These are phyloP conservation scores for Acanthochlamys bracteata DNA, from an alignment of 106 monocot genomes.

Conservation along the genomic window DNA sequence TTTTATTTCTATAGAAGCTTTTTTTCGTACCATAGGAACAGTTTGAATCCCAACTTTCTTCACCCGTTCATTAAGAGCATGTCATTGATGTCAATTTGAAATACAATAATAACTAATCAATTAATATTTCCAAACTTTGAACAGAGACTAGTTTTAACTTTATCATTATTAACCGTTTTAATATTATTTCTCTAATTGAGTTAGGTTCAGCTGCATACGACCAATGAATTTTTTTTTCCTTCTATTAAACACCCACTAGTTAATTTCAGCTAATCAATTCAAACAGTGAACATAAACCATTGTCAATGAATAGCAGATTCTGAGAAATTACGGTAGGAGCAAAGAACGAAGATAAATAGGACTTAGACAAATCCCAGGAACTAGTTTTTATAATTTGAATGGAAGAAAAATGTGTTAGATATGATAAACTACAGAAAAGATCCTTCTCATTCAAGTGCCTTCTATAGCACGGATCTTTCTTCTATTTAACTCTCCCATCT, in stretches of 20 bases:
- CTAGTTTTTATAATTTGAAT: neutral
- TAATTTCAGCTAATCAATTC: neutral
- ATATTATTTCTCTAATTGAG: neutral
- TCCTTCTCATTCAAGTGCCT: neutral
- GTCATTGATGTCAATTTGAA: too few relatives aligned
- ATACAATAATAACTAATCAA: too few relatives aligned
- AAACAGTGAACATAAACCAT: neutral
- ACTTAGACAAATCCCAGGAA: neutral
- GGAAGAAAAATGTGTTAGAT: neutral
- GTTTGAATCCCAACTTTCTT: too few relatives aligned
- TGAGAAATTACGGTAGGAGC: neutral
- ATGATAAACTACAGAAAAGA: neutral
- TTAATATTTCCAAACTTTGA: neutral
- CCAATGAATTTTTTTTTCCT: neutral
- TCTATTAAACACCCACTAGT: neutral
- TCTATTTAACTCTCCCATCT: neutral
- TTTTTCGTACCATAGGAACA: too few relatives aligned
- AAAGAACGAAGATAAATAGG: neutral
- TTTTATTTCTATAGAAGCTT: too few relatives aligned
- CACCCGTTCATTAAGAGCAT: too few relatives aligned
- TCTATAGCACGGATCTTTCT: neutral
- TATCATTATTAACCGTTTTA: neutral
- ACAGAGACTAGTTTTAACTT: neutral
- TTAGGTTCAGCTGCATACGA: neutral
- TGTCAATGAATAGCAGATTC: neutral